Conservation (phyloP, 768 basidiomycete species). For the Psilocybe tampanensis region DNA sequence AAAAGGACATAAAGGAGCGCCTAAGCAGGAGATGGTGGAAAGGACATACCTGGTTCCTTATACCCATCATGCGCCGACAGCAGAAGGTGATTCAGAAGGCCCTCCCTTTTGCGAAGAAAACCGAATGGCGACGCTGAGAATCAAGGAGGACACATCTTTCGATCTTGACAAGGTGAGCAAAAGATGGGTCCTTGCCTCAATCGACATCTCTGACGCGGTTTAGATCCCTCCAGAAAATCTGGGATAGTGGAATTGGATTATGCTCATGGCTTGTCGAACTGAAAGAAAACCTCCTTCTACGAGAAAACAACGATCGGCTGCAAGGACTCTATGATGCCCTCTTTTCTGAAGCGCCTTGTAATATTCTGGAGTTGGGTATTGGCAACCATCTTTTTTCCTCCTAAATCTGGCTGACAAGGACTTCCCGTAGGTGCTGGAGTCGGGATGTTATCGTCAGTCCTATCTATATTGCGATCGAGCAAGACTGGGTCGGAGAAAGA, state of each 20-base stretch:
- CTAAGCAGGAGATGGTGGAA: conserved; percentile 72
- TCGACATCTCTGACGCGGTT: conserved; percentile 24
- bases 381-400: not conserved
- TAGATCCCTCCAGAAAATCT: conserved; percentile 76
- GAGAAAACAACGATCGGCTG: conserved; percentile 3
- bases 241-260: conserved; percentile 91
- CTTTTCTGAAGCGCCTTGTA: conserved; percentile 39
- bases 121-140: conserved; percentile 35
- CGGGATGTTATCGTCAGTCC: conserved; percentile 73
- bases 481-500: conserved; percentile 10
- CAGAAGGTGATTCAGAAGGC: conserved; percentile 13
- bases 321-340: conserved; percentile 29
- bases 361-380: conserved; percentile 72
- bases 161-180: conserved; percentile 86
- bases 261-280: conserved; percentile 71
- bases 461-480: conserved; percentile 55
- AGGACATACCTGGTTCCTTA: conserved; percentile 48
- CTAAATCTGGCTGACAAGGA: not conserved
- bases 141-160: conserved; percentile 85
- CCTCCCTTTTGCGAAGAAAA: conserved; percentile 1
- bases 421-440: conserved; percentile 74
- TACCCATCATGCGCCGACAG: conserved; percentile 11
- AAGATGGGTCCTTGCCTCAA: not conserved
- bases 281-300: conserved; percentile 19
- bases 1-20: conserved; percentile 26